These are phyloP conservation scores for Rhizophora mangle DNA, from an alignment of 345 rosid species.

Conservation along the genomic window DNA sequence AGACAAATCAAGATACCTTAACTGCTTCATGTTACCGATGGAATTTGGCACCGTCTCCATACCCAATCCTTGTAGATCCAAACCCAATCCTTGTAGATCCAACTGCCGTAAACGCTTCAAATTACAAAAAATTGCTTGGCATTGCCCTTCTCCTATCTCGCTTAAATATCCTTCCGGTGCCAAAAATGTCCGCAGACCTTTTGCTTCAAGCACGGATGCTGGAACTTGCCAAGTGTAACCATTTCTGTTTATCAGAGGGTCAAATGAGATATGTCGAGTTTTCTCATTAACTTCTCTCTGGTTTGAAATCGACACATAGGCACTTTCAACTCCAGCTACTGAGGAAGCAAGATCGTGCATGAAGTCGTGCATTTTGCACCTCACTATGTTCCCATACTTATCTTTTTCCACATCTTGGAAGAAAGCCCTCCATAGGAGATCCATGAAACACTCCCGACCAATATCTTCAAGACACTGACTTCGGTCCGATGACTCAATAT, in stretches of 20 bases:
- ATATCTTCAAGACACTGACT: too few species aligned
- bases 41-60: slow-evolving; percentile 15
- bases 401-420: too few species aligned
- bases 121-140: too few species aligned
- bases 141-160: too few species aligned
- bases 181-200: slow-evolving; percentile 11
- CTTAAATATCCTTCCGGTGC: not conserved
- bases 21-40: slow-evolving; percentile 18
- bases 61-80: too few species aligned
- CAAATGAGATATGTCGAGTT: slow-evolving; percentile 6
- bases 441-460: too few species aligned
- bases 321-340: not conserved
- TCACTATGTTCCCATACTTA: too few species aligned
- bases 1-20: slow-evolving; percentile 22
- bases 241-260: too few species aligned
- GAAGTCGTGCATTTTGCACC: not conserved
- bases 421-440: too few species aligned
- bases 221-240: not conserved
- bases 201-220: not conserved
- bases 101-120: not conserved
- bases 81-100: too few species aligned
- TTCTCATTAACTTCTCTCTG: fast-evolving
- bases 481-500: too few species aligned
- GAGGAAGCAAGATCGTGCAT: slow-evolving; percentile 20
- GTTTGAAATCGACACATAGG: fast-evolving